Percentiles rank a stretch among this genome's conserved stretches.
Conservation (phyloP, 2,329 filamentous ascomycete genomes). For the Penicillium freii region DNA sequence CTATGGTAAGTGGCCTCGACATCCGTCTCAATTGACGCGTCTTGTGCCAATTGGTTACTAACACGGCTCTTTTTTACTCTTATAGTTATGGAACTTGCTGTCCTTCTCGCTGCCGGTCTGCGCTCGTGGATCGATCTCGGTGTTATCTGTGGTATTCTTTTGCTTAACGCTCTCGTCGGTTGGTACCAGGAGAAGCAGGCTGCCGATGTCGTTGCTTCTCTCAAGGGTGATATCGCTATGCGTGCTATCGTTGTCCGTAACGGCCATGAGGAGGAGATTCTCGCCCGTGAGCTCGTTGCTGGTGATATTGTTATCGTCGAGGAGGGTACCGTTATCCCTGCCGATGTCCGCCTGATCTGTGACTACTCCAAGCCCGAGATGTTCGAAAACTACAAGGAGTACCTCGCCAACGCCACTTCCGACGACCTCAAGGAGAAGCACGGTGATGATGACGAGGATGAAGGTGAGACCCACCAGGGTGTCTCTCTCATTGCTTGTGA, state of each 20-base stretch:
- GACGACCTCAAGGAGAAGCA: conserved; percentile 60
- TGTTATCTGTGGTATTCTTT: conserved; percentile 72
- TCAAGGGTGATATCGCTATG: conserved; percentile 79
- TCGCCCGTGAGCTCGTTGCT: conserved; percentile 69
- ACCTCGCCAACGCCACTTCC: conserved; percentile 60
- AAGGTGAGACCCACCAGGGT: conserved; percentile 59
- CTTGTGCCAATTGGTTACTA: conserved; percentile 3
- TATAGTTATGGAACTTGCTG: conserved; percentile 70
- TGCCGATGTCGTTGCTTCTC: conserved; percentile 69
- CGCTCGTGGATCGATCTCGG: conserved; percentile 66
- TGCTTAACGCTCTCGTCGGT: conserved; percentile 73
- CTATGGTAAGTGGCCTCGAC: conserved; percentile 1
- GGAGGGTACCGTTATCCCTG: conserved; percentile 69
- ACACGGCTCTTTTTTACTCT: background rate
- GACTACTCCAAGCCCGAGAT: conserved; percentile 67
- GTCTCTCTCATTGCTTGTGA: conserved; percentile 67
- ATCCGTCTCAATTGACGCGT: background rate
- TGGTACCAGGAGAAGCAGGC: conserved; percentile 82
- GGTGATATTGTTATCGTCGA: conserved; percentile 74
- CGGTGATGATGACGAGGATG: conserved; percentile 57
- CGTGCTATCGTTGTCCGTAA: conserved; percentile 67
- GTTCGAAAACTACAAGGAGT: conserved; percentile 65
- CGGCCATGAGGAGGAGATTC: conserved; percentile 65
- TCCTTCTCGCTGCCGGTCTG: conserved; percentile 70
- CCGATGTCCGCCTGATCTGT: conserved; percentile 69